Evolutionary conservation across 208 protist species (phyloP).

Genomic region (Phytomonas francai): DNA sequence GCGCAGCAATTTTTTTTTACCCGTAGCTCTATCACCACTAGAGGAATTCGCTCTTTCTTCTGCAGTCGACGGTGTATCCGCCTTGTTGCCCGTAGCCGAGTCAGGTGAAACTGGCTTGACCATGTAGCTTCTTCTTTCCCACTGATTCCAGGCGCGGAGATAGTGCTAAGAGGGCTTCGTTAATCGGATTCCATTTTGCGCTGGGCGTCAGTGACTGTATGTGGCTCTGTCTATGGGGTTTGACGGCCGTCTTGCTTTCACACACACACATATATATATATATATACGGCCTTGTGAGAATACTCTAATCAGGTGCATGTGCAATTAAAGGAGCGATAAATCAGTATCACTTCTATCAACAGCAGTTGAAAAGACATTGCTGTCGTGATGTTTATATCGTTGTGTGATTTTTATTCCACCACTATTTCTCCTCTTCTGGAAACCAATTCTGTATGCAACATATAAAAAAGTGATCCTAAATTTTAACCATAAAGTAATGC

Average conservation of each 20-base stretch:
- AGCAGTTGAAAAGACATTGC: neutral
- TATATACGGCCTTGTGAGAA: neutral
- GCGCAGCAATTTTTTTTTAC: neutral
- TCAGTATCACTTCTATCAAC: neutral
- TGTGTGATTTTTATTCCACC: conserved; percentile 15
- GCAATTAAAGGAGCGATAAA: neutral
- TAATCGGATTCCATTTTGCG: neutral
- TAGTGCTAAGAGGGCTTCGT: neutral
- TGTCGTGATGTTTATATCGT: neutral
- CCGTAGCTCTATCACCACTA: neutral
- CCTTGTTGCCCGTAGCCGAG: neutral
- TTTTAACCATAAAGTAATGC: neutral
- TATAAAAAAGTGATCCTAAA: neutral
- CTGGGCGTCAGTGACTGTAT: neutral
- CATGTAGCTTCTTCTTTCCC: neutral
- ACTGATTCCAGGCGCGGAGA: neutral
- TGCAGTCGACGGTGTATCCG: neutral
- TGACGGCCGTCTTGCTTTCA: too few species aligned
- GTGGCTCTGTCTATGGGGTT: neutral
- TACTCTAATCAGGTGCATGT: neutral
- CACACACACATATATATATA: too few species aligned
- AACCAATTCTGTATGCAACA: neutral
- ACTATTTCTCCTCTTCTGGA: neutral
- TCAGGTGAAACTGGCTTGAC: neutral
- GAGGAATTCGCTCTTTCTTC: neutral